Conservation (phyloP, 345 rosid genomes). For the Populus tremula region DNA sequence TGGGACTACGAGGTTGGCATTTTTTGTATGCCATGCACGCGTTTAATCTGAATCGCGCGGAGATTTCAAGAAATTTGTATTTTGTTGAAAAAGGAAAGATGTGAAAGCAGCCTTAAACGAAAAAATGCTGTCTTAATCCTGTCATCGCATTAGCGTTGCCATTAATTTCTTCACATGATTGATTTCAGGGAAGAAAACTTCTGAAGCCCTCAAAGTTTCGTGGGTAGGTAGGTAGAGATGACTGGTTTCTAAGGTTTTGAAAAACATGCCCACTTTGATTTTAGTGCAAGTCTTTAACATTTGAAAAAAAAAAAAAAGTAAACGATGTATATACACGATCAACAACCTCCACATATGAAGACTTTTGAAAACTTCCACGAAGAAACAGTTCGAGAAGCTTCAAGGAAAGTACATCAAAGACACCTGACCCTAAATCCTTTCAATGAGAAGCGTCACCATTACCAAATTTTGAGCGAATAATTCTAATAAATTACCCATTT, state of each 20-base stretch:
- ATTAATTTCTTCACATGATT: neutral
- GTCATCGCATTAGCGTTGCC: neutral
- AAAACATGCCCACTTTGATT: neutral
- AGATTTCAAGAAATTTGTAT: no score
- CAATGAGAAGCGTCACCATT: neutral
- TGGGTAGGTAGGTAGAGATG: neutral
- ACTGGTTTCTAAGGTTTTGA: neutral
- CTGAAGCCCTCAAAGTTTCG: neutral
- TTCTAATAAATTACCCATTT: neutral
- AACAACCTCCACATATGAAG: neutral
- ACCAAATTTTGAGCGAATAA: neutral
- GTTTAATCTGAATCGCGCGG: no score
- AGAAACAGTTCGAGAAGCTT: neutral
- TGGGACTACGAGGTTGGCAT: no score
- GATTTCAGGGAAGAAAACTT: neutral
- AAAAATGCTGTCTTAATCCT: no score
- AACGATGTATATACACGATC: neutral
- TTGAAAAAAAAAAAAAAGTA: no score
- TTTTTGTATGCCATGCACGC: no score
- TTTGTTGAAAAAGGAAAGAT: no score
- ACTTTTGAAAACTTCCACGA: neutral
- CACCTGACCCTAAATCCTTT: neutral
- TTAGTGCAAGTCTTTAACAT: no score
- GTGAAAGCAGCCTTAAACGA: no score
- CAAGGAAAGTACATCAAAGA: neutral